Evolutionary conservation across 2,329 filamentous ascomycete species (phyloP).

Genomic region (Mariannaea sp.): DNA sequence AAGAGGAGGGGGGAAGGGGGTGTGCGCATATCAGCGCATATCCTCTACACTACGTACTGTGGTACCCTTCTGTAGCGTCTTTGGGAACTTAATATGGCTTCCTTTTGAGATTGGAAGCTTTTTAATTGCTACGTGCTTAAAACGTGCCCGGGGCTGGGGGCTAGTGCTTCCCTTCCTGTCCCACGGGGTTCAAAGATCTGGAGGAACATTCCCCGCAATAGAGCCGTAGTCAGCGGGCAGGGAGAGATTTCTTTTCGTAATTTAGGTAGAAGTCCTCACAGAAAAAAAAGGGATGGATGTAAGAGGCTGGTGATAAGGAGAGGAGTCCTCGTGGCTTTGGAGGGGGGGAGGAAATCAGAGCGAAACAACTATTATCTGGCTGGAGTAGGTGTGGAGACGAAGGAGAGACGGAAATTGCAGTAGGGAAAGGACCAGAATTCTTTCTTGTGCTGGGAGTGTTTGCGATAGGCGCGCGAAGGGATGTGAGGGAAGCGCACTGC

Average conservation of each 20-base stretch:
- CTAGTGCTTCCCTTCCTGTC: neutral
- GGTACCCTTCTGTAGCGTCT: too few species aligned
- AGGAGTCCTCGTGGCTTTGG: neutral
- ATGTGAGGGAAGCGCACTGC: neutral
- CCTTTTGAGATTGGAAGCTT: neutral
- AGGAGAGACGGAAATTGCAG: neutral
- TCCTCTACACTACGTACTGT: neutral
- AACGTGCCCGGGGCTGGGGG: neutral
- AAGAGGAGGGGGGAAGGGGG: constrained; percentile 2
- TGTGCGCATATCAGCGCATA: constrained; percentile 8
- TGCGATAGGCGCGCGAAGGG: constrained; percentile 27
- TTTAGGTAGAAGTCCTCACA: neutral
- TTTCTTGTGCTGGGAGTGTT: constrained; percentile 5
- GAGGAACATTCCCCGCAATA: constrained; percentile 6
- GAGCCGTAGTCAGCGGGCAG: neutral
- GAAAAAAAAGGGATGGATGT: constrained; percentile 2
- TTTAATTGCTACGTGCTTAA: too few species aligned
- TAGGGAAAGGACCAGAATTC: neutral
- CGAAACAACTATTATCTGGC: neutral
- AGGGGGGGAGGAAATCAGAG: neutral
- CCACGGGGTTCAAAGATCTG: neutral
- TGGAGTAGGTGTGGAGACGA: neutral
- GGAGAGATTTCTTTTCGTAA: too few species aligned
- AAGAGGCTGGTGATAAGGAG: neutral
- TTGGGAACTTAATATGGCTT: neutral